Evolutionary conservation across 495 filamentous ascomycete genomes (phyloP), one percentile per base, ranked within the genome.

Genomic region (Xylaria flabelliformis): DNA sequence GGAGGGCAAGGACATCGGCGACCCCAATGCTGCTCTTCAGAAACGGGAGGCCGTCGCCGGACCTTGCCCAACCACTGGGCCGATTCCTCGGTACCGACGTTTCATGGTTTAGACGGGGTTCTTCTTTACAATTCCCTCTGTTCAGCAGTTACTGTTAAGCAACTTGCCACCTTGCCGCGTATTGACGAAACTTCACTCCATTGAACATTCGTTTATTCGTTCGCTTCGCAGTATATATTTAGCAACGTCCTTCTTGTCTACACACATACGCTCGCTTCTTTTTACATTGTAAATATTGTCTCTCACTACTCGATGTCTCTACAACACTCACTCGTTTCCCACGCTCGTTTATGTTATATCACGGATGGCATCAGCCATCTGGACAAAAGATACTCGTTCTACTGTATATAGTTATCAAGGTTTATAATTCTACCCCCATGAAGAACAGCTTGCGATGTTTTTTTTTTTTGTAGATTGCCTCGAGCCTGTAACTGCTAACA

Each of bases 1-100:
- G 68, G 68, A 24, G 58, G 68, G 59, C 42, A 70, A 64, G 17
- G 67, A 70, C 26, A 70, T 70, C 55, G 67, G 67, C 17, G 55
- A 70, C n/a, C 68, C 68, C 7, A 64, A 53, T 21, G 68, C 68
- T 13, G 68, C 68, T 51, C 68, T 70, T 50, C 21, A 61, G 19
- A 70, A 70, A 41, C 67, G 67, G n/a, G 13, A n/a, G 67, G 55
- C 67, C 7, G 29, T 24, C 17, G 26, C 67, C 17, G 67, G 44
- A 26, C 67, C 67, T 29, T 69, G 67, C 67, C 12, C 50, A 2
- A 24, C 26, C 9, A 36, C 39, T 32, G 21, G 39, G 55, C 67
- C 67, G 10, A 70, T 62, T 19, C 67, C 67, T 19, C 67, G 67
- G 12, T 70, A 70, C 55, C 67, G 67, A 36, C 67, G 67, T 41